Evolutionary conservation across 176 grass and related monocot genomes (phyloP).

Genomic region (Aegilops longissima): DNA sequence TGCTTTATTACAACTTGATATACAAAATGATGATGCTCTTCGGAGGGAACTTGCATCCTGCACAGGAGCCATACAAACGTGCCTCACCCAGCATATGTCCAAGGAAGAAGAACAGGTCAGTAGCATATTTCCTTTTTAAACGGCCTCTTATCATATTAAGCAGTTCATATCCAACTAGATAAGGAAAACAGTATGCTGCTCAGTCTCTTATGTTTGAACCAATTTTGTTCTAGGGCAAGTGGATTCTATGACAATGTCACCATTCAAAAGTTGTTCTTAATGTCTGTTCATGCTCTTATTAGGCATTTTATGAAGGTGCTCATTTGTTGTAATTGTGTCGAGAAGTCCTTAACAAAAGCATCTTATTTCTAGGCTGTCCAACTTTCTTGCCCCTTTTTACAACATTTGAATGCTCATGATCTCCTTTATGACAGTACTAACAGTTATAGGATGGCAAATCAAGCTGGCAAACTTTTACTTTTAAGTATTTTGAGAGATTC

Average conservation of each 20-base stretch:
- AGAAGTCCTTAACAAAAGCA: neutral
- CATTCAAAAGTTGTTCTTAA: constrained; percentile 1
- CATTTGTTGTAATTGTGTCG: constrained; percentile 11
- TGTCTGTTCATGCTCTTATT: neutral
- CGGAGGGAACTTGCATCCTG: constrained; percentile 88
- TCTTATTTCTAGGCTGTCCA: constrained; percentile 5
- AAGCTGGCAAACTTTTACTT: constrained; percentile 9
- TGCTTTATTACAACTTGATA: constrained; percentile 54
- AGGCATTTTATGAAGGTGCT: constrained; percentile 25
- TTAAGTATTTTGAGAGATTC: constrained; percentile 13
- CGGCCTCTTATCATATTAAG: constrained; percentile 1
- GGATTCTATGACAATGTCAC: constrained; percentile 4
- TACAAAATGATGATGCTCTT: constrained; percentile 69
- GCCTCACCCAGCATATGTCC: constrained; percentile 92
- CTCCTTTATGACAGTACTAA: constrained; percentile 20
- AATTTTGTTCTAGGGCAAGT: constrained; percentile 28
- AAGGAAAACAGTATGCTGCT: neutral
- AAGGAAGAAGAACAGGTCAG: constrained; percentile 96
- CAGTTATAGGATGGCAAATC: neutral
- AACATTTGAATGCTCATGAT: neutral
- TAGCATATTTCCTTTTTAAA: constrained; percentile 24
- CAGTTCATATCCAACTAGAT: neutral
- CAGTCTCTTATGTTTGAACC: constrained; percentile 1
- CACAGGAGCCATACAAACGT: constrained; percentile 87
- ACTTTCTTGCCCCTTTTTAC: neutral